Conservation (phyloP, 108 stramenopile genomes). For the Fistulifera pelliculosa region DNA sequence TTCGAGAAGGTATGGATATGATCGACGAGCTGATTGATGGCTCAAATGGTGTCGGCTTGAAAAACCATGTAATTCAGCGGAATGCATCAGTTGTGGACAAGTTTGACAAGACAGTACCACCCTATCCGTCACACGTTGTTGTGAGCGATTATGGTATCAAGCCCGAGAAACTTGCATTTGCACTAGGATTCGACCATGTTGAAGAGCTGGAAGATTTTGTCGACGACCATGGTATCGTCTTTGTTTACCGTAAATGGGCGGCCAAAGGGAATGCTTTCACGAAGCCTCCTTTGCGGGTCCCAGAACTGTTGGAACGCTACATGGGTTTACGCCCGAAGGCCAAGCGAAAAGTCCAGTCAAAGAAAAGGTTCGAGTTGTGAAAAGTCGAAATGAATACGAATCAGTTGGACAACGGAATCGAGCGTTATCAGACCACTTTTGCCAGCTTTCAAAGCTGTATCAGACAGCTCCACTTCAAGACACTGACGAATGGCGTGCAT, state of each 20-base stretch:
- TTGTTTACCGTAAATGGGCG: conserved; percentile 1
- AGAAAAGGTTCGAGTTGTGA: not conserved
- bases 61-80: not conserved
- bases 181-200: conserved; percentile 1
- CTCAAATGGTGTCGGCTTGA: not conserved
- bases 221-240: conserved; percentile 3
- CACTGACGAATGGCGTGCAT: conserved; percentile 6
- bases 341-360: not conserved
- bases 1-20: conserved; percentile 7
- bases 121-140: not conserved
- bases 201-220: conserved; percentile 4
- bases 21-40: not conserved
- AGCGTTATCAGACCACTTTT: not conserved
- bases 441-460: conserved; percentile 5
- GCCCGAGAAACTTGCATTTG: not conserved
- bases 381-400: not conserved
- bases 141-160: not conserved
- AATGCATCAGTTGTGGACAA: not conserved
- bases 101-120: not conserved
- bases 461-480: conserved; percentile 5
- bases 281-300: not conserved
- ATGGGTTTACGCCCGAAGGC: not conserved
- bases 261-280: not conserved
- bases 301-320: not conserved
- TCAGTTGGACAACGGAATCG: not conserved